Conservation (phyloP, 768 basidiomycete genomes). For the Dentipellis sp. region DNA sequence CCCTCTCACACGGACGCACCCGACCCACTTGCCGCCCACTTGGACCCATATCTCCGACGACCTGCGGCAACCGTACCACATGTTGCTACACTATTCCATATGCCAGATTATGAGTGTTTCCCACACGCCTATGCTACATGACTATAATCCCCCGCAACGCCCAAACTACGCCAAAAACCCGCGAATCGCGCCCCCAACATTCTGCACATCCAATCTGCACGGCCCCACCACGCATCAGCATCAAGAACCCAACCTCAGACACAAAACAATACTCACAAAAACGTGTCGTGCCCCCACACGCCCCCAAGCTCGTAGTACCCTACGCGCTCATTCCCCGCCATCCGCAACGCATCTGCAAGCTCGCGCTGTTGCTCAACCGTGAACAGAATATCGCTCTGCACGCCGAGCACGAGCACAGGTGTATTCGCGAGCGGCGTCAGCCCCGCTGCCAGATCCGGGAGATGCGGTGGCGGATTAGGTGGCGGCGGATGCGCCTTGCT, state of each 20-base stretch:
- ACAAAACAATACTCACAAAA: slow-evolving; percentile 36
- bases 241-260: not conserved
- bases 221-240: not conserved
- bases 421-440: slow-evolving; percentile 65
- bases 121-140: too few relatives aligned
- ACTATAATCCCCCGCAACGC: too few relatives aligned
- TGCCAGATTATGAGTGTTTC: too few relatives aligned
- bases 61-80: too few relatives aligned
- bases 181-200: slow-evolving; percentile 85
- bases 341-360: slow-evolving; percentile 81
- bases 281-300: slow-evolving; percentile 99
- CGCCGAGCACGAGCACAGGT: slow-evolving; percentile 83
- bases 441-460: slow-evolving; percentile 70
- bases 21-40: too few relatives aligned
- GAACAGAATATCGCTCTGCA: slow-evolving; percentile 95
- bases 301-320: slow-evolving; percentile 97
- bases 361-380: slow-evolving; percentile 97
- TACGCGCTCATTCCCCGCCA: slow-evolving; percentile 82
- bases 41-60: too few relatives aligned
- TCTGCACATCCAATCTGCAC: slow-evolving; percentile 59
- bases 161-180: slow-evolving; percentile 62
- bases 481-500: slow-evolving; percentile 47
- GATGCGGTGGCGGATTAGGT: slow-evolving; percentile 61
- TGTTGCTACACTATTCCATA: too few relatives aligned
- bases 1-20: too few relatives aligned